Evolutionary conservation across 805 yeast species (phyloP).

Genomic region (Ogataea salicorniae): DNA sequence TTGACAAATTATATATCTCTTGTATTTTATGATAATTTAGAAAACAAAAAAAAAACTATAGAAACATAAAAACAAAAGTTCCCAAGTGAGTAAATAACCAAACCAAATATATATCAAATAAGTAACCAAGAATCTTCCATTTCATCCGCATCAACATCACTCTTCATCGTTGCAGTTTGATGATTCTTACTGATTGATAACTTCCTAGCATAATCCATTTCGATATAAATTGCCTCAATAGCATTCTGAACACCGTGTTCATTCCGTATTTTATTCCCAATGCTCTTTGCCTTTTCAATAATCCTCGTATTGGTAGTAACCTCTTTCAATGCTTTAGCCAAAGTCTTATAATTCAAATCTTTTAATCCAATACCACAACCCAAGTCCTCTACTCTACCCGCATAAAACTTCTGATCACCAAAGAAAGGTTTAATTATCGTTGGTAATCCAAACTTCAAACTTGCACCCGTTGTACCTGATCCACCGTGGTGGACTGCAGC

Average conservation of each 20-base stretch:
- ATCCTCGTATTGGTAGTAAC: constrained; percentile 64
- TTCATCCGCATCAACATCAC: constrained; percentile 13
- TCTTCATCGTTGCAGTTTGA: constrained; percentile 9
- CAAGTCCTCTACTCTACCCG: constrained; percentile 77
- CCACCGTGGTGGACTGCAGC: constrained; percentile 98
- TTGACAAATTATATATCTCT: no score
- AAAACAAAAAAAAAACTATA: background rate
- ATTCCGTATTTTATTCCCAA: constrained; percentile 58
- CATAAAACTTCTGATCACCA: constrained; percentile 94
- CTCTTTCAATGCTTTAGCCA: constrained; percentile 64
- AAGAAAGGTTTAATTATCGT: constrained; percentile 91
- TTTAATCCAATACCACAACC: constrained; percentile 76
- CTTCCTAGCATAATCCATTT: constrained; percentile 69
- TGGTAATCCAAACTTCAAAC: constrained; percentile 80
- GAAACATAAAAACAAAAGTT: background rate
- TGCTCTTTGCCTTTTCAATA: constrained; percentile 56
- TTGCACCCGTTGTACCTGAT: constrained; percentile 93
- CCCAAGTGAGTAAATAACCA: background rate
- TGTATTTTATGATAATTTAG: background rate
- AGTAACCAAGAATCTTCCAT: constrained; percentile 29
- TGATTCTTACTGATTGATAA: constrained; percentile 45
- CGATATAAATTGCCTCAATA: constrained; percentile 69
- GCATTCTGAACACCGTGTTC: constrained; percentile 83
- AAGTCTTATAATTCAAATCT: constrained; percentile 57
- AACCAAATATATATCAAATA: constrained; percentile 10